Evolutionary conservation across 805 yeast species (phyloP).

Genomic region (Yarrowia bubula): DNA sequence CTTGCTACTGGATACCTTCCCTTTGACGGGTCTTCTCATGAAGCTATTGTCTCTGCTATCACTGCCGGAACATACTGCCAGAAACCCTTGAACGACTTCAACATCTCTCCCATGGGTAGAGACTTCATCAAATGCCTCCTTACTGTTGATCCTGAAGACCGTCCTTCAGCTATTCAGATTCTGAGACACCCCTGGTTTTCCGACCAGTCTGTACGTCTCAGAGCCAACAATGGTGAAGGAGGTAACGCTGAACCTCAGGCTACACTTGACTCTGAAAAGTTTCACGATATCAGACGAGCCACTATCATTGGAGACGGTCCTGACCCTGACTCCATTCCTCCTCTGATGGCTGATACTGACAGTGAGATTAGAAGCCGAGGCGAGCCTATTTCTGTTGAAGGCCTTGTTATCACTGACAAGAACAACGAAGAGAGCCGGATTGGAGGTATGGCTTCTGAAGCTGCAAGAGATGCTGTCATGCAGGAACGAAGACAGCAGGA

Average conservation of each 20-base stretch:
- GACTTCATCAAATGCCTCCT: conserved; percentile 69
- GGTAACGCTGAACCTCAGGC: not conserved
- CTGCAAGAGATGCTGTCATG: conserved; percentile 5
- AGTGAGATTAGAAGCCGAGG: conserved; percentile 21
- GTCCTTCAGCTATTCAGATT: conserved; percentile 76
- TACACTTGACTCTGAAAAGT: not conserved
- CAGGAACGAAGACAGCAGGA: conserved; percentile 5
- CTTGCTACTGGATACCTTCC: conserved; percentile 91
- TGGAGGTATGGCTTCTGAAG: conserved; percentile 13
- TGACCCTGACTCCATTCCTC: conserved; percentile 3
- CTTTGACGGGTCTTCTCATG: conserved; percentile 89
- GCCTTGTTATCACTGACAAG: not conserved
- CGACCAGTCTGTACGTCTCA: not conserved
- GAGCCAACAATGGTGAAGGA: not conserved
- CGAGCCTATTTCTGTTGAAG: conserved; percentile 10
- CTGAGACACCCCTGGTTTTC: conserved; percentile 70
- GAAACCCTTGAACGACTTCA: conserved; percentile 53
- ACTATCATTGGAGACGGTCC: conserved; percentile 15
- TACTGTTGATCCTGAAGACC: conserved; percentile 68
- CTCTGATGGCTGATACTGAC: conserved; percentile 8
- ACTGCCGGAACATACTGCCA: conserved; percentile 76
- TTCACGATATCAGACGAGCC: not conserved
- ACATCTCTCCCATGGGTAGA: conserved; percentile 65
- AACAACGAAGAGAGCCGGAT: not conserved
- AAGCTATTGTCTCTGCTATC: conserved; percentile 74